phyloP scores from a whole-genome alignment of 148 eudicot genomes.

The Euryodendron excelsum region DNA sequence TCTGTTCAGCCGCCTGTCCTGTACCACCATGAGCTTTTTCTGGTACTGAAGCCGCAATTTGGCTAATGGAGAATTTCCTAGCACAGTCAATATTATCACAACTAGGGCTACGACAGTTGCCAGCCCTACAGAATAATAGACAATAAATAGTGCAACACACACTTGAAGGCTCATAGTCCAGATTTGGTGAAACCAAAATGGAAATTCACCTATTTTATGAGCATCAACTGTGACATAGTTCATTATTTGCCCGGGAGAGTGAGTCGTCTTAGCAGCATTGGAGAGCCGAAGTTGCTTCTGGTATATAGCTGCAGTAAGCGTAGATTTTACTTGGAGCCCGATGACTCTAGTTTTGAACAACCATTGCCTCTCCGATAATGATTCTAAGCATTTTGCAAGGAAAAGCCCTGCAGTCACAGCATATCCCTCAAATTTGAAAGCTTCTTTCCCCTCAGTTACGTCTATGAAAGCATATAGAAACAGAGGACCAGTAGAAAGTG shows the following conservation, averaged over 20 bases:
- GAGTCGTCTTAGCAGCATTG: neutral
- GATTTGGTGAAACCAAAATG: neutral
- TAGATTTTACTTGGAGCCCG: slow-evolving; percentile 44
- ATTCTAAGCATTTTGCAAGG: slow-evolving; percentile 36
- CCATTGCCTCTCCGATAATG: slow-evolving; percentile 52
- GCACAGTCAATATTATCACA: neutral
- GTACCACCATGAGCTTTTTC: slow-evolving; percentile 39
- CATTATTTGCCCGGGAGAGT: slow-evolving; percentile 32
- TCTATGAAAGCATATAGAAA: slow-evolving; percentile 56
- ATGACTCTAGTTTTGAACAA: slow-evolving; percentile 35
- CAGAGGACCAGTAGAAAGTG: slow-evolving; percentile 52
- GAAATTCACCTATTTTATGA: neutral
- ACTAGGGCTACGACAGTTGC: neutral
- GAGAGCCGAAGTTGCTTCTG: slow-evolving; percentile 43
- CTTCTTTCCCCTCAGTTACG: slow-evolving; percentile 49
- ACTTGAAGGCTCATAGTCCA: neutral
- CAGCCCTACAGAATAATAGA: neutral
- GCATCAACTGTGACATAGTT: slow-evolving; percentile 2
- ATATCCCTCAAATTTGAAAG: slow-evolving; percentile 42
- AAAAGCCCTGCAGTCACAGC: slow-evolving; percentile 41
- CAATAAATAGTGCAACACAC: neutral
- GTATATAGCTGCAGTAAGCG: slow-evolving; percentile 51
- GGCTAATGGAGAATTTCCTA: neutral
- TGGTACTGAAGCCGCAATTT: slow-evolving; percentile 33
- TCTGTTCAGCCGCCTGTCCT: slow-evolving; percentile 48